These are phyloP conservation scores for Astrocystis sublimbata DNA, from an alignment of 495 filamentous ascomycete genomes.

Conservation along the genomic window DNA sequence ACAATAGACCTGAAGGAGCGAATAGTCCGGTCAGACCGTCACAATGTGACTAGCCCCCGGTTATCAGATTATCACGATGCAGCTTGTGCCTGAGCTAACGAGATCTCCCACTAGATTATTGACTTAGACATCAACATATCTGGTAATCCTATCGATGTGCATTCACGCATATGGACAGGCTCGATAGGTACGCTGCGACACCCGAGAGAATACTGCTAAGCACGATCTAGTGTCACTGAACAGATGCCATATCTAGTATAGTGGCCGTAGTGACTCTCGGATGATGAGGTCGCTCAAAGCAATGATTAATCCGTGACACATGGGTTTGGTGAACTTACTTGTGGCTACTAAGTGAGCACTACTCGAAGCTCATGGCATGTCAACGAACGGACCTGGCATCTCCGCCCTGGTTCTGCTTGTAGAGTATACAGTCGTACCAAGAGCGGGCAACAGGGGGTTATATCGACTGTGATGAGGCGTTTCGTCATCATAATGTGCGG, in stretches of 20 bases:
- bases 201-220: neutral
- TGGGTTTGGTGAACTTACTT: neutral
- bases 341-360: neutral
- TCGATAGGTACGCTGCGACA: too few relatives aligned
- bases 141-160: neutral
- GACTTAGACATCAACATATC: neutral
- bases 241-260: neutral
- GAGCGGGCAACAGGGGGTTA: too few relatives aligned
- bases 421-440: too few relatives aligned
- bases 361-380: neutral
- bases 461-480: neutral
- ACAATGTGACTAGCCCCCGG: neutral
- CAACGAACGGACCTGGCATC: neutral
- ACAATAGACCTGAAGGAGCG: neutral
- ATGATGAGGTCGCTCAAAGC: neutral
- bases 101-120: neutral
- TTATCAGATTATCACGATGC: too few relatives aligned
- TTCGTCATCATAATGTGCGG: slow-evolving; percentile 5
- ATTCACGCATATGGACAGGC: too few relatives aligned
- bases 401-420: too few relatives aligned
- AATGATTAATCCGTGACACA: neutral
- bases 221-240: neutral
- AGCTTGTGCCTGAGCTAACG: neutral
- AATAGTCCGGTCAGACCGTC: neutral
- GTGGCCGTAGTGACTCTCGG: neutral